A percentile compares a stretch with the other conserved stretches of the same genome.
phyloP scores from a whole-genome alignment of 1,139 yeast genomes.

The Sporopachydermia cereana region DNA sequence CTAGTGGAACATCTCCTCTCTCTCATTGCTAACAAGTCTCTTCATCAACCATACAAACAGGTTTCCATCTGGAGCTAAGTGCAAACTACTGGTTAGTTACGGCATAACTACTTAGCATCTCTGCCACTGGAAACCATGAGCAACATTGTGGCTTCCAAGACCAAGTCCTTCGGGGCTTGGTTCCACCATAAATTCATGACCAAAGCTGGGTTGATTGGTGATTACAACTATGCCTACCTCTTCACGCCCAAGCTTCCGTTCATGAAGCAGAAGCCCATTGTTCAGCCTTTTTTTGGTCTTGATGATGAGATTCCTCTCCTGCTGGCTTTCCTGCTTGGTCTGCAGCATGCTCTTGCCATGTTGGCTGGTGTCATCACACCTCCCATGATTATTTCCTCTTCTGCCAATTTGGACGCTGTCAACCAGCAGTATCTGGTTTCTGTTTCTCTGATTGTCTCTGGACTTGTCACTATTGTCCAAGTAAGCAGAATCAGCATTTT shows the following conservation, averaged over 20 bases:
- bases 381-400: constrained; percentile 43
- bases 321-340: constrained; percentile 49
- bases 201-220: constrained; percentile 53
- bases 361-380: constrained; percentile 64
- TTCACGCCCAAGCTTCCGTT: constrained; percentile 57
- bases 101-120: too few relatives aligned
- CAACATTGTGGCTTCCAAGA: background rate
- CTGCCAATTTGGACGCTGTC: constrained; percentile 36
- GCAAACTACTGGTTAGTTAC: constrained; percentile 1
- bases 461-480: constrained; percentile 47
- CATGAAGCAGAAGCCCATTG: constrained; percentile 32
- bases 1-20: too few relatives aligned
- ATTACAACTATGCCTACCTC: constrained; percentile 52
- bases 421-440: constrained; percentile 48
- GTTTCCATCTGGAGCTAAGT: background rate
- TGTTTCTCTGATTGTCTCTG: constrained; percentile 48
- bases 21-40: too few relatives aligned
- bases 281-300: constrained; percentile 60
- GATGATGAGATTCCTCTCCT: constrained; percentile 56
- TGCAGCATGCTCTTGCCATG: constrained; percentile 64
- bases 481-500: constrained; percentile 56
- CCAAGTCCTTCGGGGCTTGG: background rate
- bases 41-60: background rate
- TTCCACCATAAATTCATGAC: constrained; percentile 40
- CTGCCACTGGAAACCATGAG: background rate